A percentile compares a stretch with the other conserved stretches of the same genome.
Evolutionary conservation across 164 flowering plant genomes (phyloP).

Genomic region (Vitis rupestris): DNA sequence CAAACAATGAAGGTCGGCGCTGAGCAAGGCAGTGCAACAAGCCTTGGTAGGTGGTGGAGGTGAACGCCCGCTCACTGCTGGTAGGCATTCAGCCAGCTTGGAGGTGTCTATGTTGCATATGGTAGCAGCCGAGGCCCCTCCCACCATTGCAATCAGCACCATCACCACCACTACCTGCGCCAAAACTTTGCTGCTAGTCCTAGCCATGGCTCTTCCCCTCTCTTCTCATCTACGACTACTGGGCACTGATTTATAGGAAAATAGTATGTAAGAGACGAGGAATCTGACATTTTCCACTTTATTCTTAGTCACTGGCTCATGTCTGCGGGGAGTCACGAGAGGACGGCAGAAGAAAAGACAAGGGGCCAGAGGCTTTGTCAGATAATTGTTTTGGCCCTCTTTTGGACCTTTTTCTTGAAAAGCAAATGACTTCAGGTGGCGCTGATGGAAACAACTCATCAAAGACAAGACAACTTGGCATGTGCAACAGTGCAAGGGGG

Average conservation of each 20-base stretch:
- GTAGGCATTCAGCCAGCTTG: slow-evolving; percentile 40
- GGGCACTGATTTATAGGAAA: background rate
- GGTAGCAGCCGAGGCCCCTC: slow-evolving; percentile 19
- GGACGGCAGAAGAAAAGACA: too few relatives aligned
- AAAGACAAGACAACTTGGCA: too few relatives aligned
- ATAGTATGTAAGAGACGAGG: background rate
- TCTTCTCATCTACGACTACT: background rate
- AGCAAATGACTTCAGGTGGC: too few relatives aligned
- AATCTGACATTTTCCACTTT: too few relatives aligned
- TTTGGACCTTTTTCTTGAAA: too few relatives aligned
- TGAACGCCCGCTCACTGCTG: slow-evolving; percentile 41
- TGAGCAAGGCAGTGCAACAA: slow-evolving; percentile 41
- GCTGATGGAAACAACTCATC: too few relatives aligned
- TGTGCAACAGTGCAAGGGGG: too few relatives aligned
- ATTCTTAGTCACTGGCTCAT: too few relatives aligned
- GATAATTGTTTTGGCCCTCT: too few relatives aligned
- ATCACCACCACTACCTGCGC: slow-evolving; percentile 1
- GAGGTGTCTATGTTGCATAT: slow-evolving; percentile 46
- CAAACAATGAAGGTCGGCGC: slow-evolving; percentile 45
- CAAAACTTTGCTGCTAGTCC: background rate
- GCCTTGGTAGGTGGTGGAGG: slow-evolving; percentile 38
- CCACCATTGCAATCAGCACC: slow-evolving; percentile 18
- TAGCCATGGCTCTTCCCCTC: background rate
- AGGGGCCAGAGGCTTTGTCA: too few relatives aligned
- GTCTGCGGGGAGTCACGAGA: too few relatives aligned